Evolutionary conservation across 176 grass and related monocot genomes (phyloP).

Genomic region (Oryza meyeriana): DNA sequence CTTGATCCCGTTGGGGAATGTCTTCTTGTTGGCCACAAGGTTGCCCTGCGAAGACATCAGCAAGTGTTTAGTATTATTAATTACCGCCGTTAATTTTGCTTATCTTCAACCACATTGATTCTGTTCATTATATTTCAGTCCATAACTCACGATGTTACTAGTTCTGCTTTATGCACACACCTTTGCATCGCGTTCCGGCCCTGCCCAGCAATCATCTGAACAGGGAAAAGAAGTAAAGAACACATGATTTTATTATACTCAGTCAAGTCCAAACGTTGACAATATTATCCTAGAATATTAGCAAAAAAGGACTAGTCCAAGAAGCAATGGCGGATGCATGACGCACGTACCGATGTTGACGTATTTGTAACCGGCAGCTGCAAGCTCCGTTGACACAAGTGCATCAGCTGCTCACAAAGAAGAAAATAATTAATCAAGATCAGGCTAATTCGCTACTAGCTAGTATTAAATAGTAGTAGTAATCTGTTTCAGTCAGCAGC

Average conservation of each 20-base stretch:
- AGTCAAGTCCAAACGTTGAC: background rate
- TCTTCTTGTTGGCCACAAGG: slow-evolving; percentile 55
- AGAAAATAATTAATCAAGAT: background rate
- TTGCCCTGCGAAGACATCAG: slow-evolving; percentile 36
- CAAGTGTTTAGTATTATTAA: background rate
- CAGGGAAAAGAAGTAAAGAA: background rate
- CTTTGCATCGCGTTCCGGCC: slow-evolving; percentile 53
- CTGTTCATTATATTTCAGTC: background rate
- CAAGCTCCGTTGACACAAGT: slow-evolving; percentile 78
- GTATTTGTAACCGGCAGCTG: slow-evolving; percentile 72
- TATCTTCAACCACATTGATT: background rate
- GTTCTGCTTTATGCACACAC: background rate
- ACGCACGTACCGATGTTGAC: slow-evolving; percentile 68
- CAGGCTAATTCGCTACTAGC: too few relatives aligned
- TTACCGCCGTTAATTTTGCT: background rate
- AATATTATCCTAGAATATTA: background rate
- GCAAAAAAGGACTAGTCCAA: background rate
- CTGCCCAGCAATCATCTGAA: slow-evolving; percentile 91
- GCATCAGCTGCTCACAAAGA: slow-evolving; percentile 52
- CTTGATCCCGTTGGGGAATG: slow-evolving; percentile 81
- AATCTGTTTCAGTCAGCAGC: background rate
- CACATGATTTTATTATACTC: background rate
- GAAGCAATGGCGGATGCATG: background rate
- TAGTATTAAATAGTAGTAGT: too few relatives aligned
- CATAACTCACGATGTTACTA: background rate